These are phyloP conservation scores for Blastobotrys attinorum DNA, from an alignment of 805 yeast genomes.

Conservation along the genomic window DNA sequence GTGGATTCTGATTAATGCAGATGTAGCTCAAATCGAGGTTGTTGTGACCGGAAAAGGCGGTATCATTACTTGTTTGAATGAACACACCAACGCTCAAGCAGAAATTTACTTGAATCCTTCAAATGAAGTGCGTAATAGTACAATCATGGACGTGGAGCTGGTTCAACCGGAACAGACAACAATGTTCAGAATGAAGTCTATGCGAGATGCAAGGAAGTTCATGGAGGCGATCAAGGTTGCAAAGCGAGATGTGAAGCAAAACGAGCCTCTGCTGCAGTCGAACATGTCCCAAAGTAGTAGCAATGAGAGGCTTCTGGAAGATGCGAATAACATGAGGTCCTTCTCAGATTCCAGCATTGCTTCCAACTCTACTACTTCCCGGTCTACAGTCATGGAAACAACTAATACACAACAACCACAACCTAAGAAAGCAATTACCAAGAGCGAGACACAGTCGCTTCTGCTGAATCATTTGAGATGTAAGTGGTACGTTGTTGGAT, in stretches of 20 bases:
- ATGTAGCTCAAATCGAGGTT: slow-evolving; percentile 11
- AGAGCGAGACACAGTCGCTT: slow-evolving; percentile 9
- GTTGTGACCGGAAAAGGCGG: slow-evolving; percentile 16
- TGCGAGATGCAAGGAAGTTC: slow-evolving; percentile 14
- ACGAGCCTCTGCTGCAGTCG: slow-evolving; percentile 16
- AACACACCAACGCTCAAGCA: slow-evolving; percentile 3
- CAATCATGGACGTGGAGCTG: slow-evolving; percentile 17
- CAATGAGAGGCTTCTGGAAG: no score
- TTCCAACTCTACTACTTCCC: neutral
- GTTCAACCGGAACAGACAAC: slow-evolving; percentile 10
- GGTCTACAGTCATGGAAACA: neutral
- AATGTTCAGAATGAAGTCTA: slow-evolving; percentile 16
- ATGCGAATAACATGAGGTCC: slow-evolving; percentile 4
- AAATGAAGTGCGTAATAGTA: slow-evolving; percentile 17
- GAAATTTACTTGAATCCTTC: slow-evolving; percentile 9
- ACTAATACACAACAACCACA: neutral
- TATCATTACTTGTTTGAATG: slow-evolving; percentile 3
- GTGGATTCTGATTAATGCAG: slow-evolving; percentile 12
- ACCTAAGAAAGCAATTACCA: neutral
- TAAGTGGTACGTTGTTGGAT: slow-evolving; percentile 10
- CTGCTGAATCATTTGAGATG: slow-evolving; percentile 19
- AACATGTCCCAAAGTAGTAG: no score
- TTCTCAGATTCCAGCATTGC: neutral
- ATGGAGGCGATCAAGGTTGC: slow-evolving; percentile 14
- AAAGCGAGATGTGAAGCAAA: slow-evolving; percentile 14